phyloP scores from a whole-genome alignment of 164 flowering plant species.

The Cinnamomum micranthum region DNA sequence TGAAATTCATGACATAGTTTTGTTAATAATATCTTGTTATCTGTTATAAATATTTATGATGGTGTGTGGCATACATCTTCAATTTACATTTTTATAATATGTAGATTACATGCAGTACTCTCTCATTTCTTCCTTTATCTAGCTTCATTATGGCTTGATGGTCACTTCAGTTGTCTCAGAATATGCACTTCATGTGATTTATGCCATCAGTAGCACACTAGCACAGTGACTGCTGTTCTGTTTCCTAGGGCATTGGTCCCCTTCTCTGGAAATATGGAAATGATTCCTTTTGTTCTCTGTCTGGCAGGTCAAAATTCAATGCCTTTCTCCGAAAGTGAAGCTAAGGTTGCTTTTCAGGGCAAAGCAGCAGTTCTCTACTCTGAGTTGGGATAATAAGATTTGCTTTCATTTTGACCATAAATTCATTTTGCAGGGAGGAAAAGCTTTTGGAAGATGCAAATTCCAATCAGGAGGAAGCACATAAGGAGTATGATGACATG shows the following conservation, averaged over 20 bases:
- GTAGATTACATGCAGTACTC: not conserved
- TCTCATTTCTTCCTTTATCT: not conserved
- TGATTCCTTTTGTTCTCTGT: conserved; percentile 1
- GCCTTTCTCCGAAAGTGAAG: conserved; percentile 44
- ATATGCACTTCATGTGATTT: too few relatives aligned
- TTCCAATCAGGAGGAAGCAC: conserved; percentile 27
- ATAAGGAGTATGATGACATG: conserved; percentile 27
- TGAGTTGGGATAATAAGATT: not conserved
- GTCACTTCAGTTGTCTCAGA: too few relatives aligned
- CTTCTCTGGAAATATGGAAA: not conserved
- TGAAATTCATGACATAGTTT: too few relatives aligned
- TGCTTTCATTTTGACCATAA: conserved; percentile 6
- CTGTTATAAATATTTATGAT: too few relatives aligned
- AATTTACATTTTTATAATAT: too few relatives aligned
- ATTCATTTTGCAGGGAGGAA: conserved; percentile 38
- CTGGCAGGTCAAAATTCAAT: conserved; percentile 54
- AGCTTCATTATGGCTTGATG: too few relatives aligned
- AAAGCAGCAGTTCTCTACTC: not conserved
- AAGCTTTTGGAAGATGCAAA: conserved; percentile 24
- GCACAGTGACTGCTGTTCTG: too few relatives aligned
- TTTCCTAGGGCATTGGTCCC: not conserved
- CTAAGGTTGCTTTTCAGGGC: conserved; percentile 26
- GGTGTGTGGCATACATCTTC: not conserved
- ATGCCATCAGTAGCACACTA: too few relatives aligned
- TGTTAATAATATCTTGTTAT: too few relatives aligned